These are phyloP conservation scores for Hymenotorrendiella dingleyae DNA, from an alignment of 2,329 filamentous ascomycete genomes.

Conservation along the genomic window DNA sequence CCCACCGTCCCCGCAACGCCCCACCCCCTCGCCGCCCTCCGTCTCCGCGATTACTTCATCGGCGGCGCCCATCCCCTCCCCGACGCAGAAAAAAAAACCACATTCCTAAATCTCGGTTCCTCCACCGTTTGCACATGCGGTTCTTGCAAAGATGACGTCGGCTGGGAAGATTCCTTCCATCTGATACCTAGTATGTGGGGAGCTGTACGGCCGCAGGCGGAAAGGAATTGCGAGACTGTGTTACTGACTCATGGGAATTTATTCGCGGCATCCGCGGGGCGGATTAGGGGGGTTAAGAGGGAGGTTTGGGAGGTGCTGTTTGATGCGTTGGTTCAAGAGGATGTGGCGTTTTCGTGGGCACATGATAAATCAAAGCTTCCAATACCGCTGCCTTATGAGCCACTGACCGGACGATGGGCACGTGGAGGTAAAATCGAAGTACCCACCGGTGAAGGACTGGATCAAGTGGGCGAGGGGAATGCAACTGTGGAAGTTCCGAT, in stretches of 20 bases:
- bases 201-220: constrained; percentile 25
- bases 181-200: constrained; percentile 34
- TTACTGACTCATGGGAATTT: constrained; percentile 41
- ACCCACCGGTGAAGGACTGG: neutral
- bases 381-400: constrained; percentile 2
- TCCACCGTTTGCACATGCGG: constrained; percentile 34
- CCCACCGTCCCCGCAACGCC: constrained; percentile 6
- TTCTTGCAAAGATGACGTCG: constrained; percentile 35
- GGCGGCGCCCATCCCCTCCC: constrained; percentile 32
- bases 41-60: constrained; percentile 20
- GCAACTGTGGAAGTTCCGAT: constrained; percentile 20
- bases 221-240: constrained; percentile 30
- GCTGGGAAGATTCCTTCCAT: constrained; percentile 35
- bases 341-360: constrained; percentile 24
- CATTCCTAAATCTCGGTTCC: constrained; percentile 40
- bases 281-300: constrained; percentile 32
- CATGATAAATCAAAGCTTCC: constrained; percentile 23
- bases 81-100: constrained; percentile 34
- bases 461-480: too few species aligned
- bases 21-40: constrained; percentile 3
- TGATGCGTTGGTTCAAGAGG: constrained; percentile 20
- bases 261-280: constrained; percentile 39
- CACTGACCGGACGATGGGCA: neutral
- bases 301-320: constrained; percentile 26
- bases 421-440: neutral